Percentiles rank a stretch among this genome's conserved stretches.
Evolutionary conservation across 164 flowering plant species (phyloP).

Genomic region (Paratinospora sagittata): DNA sequence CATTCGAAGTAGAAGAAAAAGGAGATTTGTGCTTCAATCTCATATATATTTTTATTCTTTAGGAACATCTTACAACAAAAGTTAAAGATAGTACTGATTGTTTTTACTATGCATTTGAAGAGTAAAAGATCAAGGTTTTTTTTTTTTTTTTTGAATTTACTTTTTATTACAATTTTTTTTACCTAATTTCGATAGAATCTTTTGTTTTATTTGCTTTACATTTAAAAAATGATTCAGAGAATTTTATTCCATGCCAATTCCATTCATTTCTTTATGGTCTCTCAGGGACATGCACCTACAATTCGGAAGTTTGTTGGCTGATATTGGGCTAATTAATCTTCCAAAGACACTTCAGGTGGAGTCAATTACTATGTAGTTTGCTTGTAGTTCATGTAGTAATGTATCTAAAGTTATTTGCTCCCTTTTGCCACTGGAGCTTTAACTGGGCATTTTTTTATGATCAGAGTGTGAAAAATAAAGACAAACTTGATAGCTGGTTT

Average conservation of each 20-base stretch:
- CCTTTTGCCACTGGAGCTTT: not conserved
- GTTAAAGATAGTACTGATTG: no score
- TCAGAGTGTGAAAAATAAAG: constrained; percentile 55
- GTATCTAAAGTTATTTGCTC: not conserved
- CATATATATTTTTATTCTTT: no score
- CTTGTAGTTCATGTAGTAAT: not conserved
- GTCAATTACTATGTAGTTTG: not conserved
- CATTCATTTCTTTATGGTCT: constrained; percentile 4
- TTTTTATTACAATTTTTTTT: not conserved
- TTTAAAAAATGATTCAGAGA: no score
- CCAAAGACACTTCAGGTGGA: constrained; percentile 34
- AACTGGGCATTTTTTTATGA: constrained; percentile 10
- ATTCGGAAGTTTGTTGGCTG: constrained; percentile 76
- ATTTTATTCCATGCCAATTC: not conserved
- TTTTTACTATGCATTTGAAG: no score
- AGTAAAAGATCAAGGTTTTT: no score
- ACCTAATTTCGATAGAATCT: not conserved
- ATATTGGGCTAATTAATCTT: constrained; percentile 67
- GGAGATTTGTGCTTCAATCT: no score
- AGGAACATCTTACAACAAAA: no score
- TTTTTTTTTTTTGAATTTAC: not conserved
- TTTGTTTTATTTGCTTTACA: not conserved
- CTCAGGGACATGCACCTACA: constrained; percentile 86
- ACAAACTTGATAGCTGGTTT: constrained; percentile 61
- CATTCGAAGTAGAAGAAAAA: no score